phyloP scores from a whole-genome alignment of 495 filamentous ascomycete genomes.

The Lasiosphaeriaceae sp. region DNA sequence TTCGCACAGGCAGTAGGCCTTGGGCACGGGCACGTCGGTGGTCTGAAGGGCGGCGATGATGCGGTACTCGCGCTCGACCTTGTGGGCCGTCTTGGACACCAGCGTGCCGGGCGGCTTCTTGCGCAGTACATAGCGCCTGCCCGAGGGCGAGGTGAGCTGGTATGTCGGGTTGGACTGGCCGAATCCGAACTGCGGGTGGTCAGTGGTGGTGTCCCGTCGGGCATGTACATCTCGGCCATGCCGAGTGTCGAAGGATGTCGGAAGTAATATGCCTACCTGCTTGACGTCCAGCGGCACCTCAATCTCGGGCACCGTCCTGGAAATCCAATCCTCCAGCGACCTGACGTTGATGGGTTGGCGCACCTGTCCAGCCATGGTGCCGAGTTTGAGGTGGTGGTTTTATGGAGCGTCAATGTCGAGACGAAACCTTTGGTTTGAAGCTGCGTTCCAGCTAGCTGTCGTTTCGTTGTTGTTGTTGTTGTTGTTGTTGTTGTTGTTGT shows the following conservation, averaged over 20 bases:
- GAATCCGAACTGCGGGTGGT: constrained; percentile 70
- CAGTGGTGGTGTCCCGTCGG: not conserved
- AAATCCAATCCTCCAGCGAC: constrained; percentile 74
- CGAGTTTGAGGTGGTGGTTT: not conserved
- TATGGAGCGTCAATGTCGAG: not conserved
- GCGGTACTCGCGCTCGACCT: constrained; percentile 91
- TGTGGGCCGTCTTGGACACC: constrained; percentile 87
- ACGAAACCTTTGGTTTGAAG: too few species aligned
- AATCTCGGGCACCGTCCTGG: constrained; percentile 71
- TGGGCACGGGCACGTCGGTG: constrained; percentile 84
- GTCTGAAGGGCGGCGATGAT: constrained; percentile 77
- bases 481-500: constrained; percentile 10
- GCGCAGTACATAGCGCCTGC: constrained; percentile 73
- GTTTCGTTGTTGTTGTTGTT: constrained; percentile 6
- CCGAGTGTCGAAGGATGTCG: too few species aligned
- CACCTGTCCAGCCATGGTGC: constrained; percentile 78
- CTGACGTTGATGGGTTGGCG: constrained; percentile 82
- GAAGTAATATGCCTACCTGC: constrained; percentile 56
- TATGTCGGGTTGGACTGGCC: constrained; percentile 98
- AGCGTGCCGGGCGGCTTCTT: constrained; percentile 95
- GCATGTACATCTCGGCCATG: too few species aligned
- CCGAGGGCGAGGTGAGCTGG: constrained; percentile 67
- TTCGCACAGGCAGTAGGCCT: constrained; percentile 80
- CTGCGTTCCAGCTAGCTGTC: not conserved
- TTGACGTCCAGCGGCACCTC: constrained; percentile 77